These are phyloP conservation scores for Solanum medicagineum DNA, from an alignment of 257 asterid genomes.

Conservation along the genomic window DNA sequence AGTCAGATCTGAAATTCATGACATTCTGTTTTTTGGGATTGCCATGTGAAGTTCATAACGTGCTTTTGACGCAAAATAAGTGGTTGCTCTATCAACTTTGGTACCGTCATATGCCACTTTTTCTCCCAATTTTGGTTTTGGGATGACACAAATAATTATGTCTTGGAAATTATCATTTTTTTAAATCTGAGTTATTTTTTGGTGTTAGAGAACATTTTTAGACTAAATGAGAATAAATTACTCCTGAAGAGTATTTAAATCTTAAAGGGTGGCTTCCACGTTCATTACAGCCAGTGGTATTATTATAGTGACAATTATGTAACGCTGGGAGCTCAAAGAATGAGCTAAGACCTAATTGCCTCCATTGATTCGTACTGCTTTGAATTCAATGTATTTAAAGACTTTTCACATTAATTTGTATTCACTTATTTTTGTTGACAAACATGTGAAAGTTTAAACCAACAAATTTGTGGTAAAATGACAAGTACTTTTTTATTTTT, in stretches of 20 bases:
- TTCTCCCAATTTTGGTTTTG: neutral
- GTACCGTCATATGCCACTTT: neutral
- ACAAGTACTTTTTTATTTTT: neutral
- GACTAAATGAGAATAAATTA: neutral
- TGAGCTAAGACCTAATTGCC: neutral
- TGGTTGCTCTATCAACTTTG: neutral
- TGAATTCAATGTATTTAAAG: neutral
- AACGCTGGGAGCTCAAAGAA: neutral
- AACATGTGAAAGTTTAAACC: neutral
- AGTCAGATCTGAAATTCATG: neutral
- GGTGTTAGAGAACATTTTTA: neutral
- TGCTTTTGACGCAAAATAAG: neutral
- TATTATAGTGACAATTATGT: neutral
- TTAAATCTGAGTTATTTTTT: neutral
- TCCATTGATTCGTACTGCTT: neutral
- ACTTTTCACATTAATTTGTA: neutral
- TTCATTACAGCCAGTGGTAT: neutral
- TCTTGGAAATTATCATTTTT: neutral
- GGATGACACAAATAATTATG: neutral
- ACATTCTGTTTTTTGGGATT: slow-evolving; percentile 1
- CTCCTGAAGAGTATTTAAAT: neutral
- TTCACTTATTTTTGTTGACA: neutral
- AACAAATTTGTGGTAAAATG: neutral
- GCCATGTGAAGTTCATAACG: neutral
- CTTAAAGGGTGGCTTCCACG: neutral